phyloP scores from a whole-genome alignment of 78 protist species.

The Diacronema lutheri region DNA sequence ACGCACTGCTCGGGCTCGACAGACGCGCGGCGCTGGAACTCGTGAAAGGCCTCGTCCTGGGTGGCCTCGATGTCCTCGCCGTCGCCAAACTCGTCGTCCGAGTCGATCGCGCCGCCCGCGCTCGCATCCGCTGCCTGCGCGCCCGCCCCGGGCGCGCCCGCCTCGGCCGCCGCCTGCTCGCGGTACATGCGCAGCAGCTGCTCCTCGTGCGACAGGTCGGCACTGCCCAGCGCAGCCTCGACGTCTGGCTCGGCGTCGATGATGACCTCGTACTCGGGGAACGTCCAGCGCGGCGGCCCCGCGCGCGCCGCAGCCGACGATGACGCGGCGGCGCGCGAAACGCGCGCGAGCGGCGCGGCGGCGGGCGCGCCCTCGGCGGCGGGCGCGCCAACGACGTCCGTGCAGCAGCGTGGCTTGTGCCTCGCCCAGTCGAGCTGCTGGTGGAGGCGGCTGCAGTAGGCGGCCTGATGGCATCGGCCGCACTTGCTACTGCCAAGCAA shows the following conservation, averaged over 20 bases:
- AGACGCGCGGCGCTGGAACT: background rate
- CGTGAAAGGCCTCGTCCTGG: background rate
- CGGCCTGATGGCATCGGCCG: too few species aligned
- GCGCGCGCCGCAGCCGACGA: too few species aligned
- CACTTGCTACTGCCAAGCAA: too few species aligned
- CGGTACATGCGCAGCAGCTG: too few species aligned
- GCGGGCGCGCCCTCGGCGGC: too few species aligned
- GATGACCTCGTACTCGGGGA: background rate
- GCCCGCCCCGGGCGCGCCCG: background rate
- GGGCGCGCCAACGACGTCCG: too few species aligned
- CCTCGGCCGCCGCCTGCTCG: background rate
- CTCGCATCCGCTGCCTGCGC: background rate
- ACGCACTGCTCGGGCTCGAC: conserved; percentile 1
- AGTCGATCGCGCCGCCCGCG: background rate
- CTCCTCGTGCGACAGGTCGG: background rate
- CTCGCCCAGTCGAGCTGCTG: too few species aligned
- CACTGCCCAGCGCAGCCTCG: background rate
- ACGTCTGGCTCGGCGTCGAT: background rate
- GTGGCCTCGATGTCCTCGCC: background rate
- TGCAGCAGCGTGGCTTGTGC: too few species aligned
- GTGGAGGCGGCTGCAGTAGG: too few species aligned
- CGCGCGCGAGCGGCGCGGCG: too few species aligned
- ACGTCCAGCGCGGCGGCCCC: background rate
- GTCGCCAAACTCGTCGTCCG: background rate
- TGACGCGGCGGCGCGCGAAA: too few species aligned